Conservation (phyloP, 139 green algal species). For the Pedinophyceae sp. region DNA sequence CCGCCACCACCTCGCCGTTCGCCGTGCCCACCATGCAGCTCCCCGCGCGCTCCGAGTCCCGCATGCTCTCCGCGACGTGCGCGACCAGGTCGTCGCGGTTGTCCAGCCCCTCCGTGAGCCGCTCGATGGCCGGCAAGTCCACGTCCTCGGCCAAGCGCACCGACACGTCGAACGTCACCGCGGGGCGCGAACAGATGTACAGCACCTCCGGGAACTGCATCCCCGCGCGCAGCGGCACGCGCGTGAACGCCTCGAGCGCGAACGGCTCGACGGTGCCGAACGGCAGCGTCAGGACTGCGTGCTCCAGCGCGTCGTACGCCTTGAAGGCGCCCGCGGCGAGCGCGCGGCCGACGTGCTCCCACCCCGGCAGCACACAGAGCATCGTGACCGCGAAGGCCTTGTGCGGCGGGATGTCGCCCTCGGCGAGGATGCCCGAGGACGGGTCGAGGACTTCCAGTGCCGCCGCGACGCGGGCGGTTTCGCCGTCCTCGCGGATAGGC, state of each 20-base stretch:
- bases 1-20: constrained; percentile 25
- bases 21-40: not conserved
- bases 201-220: constrained; percentile 12
- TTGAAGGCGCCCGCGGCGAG: constrained; percentile 18
- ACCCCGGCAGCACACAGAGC: constrained; percentile 34
- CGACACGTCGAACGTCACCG: constrained; percentile 12
- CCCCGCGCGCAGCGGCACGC: constrained; percentile 2
- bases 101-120: constrained; percentile 21
- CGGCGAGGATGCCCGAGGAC: no score
- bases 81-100: constrained; percentile 9
- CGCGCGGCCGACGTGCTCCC: constrained; percentile 18
- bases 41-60: not conserved
- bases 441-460: constrained; percentile 18
- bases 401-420: not conserved
- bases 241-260: constrained; percentile 9
- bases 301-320: constrained; percentile 14
- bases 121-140: constrained; percentile 14
- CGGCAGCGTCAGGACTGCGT: constrained; percentile 36
- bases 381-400: constrained; percentile 39
- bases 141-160: constrained; percentile 7
- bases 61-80: constrained; percentile 3
- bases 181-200: constrained; percentile 27
- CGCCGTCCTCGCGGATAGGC: not conserved
- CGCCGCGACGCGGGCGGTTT: constrained; percentile 4
- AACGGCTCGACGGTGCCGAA: constrained; percentile 14